These are phyloP conservation scores for Scheffersomyces ergatensis DNA, from an alignment of 805 yeast species.

Conservation along the genomic window DNA sequence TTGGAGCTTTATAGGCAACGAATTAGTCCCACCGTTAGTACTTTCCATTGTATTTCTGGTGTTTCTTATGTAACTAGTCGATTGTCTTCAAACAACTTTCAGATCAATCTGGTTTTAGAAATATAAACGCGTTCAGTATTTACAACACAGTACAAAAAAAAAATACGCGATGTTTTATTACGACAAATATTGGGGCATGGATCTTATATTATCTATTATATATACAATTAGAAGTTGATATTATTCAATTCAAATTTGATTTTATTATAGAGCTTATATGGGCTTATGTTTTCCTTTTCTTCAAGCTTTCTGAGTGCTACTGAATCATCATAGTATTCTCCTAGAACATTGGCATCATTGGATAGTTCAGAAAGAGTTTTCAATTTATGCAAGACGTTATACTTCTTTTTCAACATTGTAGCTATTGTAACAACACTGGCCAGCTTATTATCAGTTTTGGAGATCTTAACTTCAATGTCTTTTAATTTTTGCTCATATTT, in stretches of 20 bases:
- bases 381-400: background rate
- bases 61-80: no score
- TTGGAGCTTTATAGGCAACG: slow-evolving; percentile 71
- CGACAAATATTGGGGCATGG: no score
- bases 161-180: no score
- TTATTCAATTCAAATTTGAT: background rate
- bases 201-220: no score
- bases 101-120: no score
- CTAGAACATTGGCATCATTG: background rate
- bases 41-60: background rate
- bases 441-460: background rate
- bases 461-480: background rate
- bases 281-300: background rate
- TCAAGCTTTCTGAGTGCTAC: background rate
- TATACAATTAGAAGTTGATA: background rate
- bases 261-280: background rate
- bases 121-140: no score
- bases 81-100: no score
- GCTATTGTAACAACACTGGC: background rate
- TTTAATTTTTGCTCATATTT: background rate
- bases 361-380: background rate
- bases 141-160: no score
- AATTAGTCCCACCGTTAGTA: background rate
- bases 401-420: background rate
- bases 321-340: background rate